Conservation (phyloP, 176 grass and related monocot genomes). For the Tuctoria greenei region DNA sequence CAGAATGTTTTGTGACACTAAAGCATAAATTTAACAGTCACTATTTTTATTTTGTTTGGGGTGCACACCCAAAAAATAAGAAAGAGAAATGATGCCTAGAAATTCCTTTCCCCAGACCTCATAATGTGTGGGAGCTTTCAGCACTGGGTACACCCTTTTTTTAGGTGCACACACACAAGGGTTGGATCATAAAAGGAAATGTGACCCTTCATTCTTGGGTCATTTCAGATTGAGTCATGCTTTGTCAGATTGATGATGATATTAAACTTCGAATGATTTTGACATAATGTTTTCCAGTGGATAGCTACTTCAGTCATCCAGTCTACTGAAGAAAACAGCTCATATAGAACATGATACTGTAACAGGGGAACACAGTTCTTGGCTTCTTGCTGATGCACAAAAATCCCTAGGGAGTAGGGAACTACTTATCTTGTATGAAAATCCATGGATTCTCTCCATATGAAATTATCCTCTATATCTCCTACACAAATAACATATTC, state of each 20-base stretch:
- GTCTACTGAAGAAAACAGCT: not conserved
- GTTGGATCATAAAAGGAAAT: not conserved
- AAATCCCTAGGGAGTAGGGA: not conserved
- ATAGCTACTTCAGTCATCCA: not conserved
- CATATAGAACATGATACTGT: not conserved
- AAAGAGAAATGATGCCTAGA: too few species aligned
- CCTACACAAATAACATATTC: not conserved
- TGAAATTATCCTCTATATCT: not conserved
- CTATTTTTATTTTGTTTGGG: not conserved
- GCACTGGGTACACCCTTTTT: too few species aligned
- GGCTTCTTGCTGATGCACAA: not conserved
- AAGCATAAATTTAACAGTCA: not conserved
- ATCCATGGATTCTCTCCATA: not conserved
- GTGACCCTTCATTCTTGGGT: not conserved
- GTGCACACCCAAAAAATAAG: too few species aligned
- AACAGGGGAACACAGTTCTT: not conserved
- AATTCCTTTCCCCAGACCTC: too few species aligned
- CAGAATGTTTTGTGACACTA: slow-evolving; percentile 7
- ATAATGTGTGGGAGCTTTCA: too few species aligned
- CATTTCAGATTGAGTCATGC: not conserved
- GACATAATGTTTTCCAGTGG: not conserved
- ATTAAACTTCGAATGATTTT: slow-evolving; percentile 6
- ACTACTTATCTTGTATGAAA: not conserved
- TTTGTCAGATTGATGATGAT: not conserved
- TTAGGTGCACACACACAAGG: not conserved